These are phyloP conservation scores for Sporothrix brunneoviolacea DNA, from an alignment of 2,329 filamentous ascomycete species.

Conservation along the genomic window DNA sequence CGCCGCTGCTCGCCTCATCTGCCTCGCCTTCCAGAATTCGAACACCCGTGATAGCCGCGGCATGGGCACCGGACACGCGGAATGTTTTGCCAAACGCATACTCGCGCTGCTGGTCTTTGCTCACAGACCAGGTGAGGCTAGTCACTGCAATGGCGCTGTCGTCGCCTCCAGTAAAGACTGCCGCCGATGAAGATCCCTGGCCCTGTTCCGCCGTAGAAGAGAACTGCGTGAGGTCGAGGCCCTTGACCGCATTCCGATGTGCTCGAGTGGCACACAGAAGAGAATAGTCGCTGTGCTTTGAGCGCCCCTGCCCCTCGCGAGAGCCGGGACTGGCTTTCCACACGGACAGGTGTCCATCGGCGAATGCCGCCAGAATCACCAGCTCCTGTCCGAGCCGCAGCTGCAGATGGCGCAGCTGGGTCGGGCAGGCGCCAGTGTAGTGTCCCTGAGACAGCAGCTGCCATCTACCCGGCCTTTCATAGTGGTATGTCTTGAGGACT, in stretches of 20 bases:
- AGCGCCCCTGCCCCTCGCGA: slow-evolving; percentile 10
- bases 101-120: neutral
- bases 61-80: slow-evolving; percentile 54
- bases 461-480: slow-evolving; percentile 35
- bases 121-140: slow-evolving; percentile 36
- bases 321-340: slow-evolving; percentile 36
- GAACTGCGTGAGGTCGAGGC: slow-evolving; percentile 37
- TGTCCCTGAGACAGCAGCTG: slow-evolving; percentile 43
- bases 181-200: slow-evolving; percentile 26
- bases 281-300: slow-evolving; percentile 17
- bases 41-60: slow-evolving; percentile 62
- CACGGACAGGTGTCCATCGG: slow-evolving; percentile 68
- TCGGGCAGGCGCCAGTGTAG: slow-evolving; percentile 71
- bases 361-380: slow-evolving; percentile 61
- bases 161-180: slow-evolving; percentile 74
- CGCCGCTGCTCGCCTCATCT: slow-evolving; percentile 15
- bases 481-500: slow-evolving; percentile 56
- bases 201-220: too few relatives aligned
- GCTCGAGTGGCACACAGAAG: slow-evolving; percentile 16
- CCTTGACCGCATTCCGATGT: slow-evolving; percentile 79
- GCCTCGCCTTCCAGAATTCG: slow-evolving; percentile 27
- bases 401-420: slow-evolving; percentile 48
- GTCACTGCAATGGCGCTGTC: slow-evolving; percentile 69
- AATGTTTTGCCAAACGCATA: slow-evolving; percentile 21
- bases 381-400: slow-evolving; percentile 22